Conservation (phyloP, 2,329 filamentous ascomycete species). For the Talaromyces sp. region DNA sequence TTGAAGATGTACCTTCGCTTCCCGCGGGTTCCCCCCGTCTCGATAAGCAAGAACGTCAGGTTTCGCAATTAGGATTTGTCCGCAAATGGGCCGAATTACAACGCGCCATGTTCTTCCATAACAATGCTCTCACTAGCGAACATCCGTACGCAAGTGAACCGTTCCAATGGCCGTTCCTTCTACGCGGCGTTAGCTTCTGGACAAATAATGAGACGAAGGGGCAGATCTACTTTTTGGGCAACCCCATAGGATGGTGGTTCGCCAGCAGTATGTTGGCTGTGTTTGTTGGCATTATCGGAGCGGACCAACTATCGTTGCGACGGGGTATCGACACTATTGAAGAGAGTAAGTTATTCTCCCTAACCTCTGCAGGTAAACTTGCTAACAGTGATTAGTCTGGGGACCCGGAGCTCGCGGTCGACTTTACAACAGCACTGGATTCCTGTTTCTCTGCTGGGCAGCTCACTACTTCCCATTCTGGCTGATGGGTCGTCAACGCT, state of each 20-base stretch:
- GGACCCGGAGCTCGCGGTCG: conserved; percentile 75
- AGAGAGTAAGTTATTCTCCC: conserved; percentile 66
- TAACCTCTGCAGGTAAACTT: background rate
- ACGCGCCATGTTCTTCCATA: conserved; percentile 98
- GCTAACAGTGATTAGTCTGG: conserved; percentile 31
- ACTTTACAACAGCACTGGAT: conserved; percentile 96
- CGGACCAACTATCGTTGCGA: conserved; percentile 88
- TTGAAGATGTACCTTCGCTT: conserved; percentile 83
- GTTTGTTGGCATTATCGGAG: conserved; percentile 83
- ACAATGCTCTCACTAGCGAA: conserved; percentile 93
- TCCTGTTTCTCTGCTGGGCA: conserved; percentile 98
- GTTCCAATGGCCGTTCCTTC: conserved; percentile 95
- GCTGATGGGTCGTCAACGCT: conserved; percentile 95
- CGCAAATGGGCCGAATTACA: conserved; percentile 95
- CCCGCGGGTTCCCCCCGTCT: conserved; percentile 66
- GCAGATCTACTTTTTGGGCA: conserved; percentile 98
- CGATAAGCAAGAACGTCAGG: conserved; percentile 67
- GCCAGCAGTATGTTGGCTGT: conserved; percentile 87
- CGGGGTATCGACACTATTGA: conserved; percentile 91
- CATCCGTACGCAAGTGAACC: conserved; percentile 94
- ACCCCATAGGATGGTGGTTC: conserved; percentile 96
- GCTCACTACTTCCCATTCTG: conserved; percentile 97
- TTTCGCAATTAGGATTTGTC: conserved; percentile 82
- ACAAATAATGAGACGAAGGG: conserved; percentile 90
- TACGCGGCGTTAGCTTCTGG: conserved; percentile 98